Evolutionary conservation across 192 early-diverging fungal species (phyloP), one percentile per base, ranked within the genome.

Genomic region (Coemansia pectinata): DNA sequence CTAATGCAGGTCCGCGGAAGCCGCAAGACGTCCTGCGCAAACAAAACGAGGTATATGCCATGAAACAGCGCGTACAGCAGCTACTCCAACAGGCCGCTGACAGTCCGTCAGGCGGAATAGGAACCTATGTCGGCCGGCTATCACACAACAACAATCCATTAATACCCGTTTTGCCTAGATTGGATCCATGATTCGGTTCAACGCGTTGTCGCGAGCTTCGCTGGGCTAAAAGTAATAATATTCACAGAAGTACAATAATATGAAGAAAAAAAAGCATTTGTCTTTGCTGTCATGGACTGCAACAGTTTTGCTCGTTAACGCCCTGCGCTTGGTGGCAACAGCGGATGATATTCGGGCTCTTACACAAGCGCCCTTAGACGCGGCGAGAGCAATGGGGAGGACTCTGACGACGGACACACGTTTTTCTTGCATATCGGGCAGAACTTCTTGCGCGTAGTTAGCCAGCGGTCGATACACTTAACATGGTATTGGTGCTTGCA

Each of bases 401-500:
- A 58, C 50, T 84, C 82, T 1, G 73, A 47, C 11, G 67, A 60
- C 11, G 81, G 80, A 42, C 76, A 76, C 29, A 84, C 67, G 68
- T 63, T 68, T 63, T 74, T 88, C 86, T 91, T 94, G 91, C 95
- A 91, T 78, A 98, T 90, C 62, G 91, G 91, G 62, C 91, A 92
- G 41, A 87, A 89, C 65, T 84, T 89, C 72, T 97, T 94, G 38
- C 90, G 85, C 5, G 89, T 87, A 2, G 92, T 94, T 25, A 98
- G 85, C 96, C 96, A 98, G 70, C 85, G 89, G 69, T 99, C 97
- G 31, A 99, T 90, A 73, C 97, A 99, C 19, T 73, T 74, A 19
- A 88, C 85, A 71, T 99, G 97, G 69, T 93, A 98, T 67, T 93
- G 87, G 72, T 99, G 97, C 47, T 77, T 85, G 78, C 97, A 99